Conservation (phyloP, 2,329 filamentous ascomycete genomes). For the Emericellopsis cladophorae region DNA sequence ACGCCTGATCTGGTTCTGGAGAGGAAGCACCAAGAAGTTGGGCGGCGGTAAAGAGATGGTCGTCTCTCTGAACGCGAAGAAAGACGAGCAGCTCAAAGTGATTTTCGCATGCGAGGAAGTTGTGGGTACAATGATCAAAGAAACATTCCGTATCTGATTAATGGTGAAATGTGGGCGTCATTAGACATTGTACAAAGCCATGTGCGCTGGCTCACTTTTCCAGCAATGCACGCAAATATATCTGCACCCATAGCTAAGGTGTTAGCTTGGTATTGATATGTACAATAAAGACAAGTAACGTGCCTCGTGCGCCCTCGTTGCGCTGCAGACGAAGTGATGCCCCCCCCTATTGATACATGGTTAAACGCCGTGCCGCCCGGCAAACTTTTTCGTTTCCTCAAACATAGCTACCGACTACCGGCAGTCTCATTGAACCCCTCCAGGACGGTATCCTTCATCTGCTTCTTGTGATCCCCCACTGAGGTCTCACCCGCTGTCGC, state of each 20-base stretch:
- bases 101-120: conserved; percentile 81
- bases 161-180: too few relatives aligned
- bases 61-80: conserved; percentile 40
- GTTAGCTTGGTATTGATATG: too few relatives aligned
- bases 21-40: conserved; percentile 51
- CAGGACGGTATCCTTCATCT: conserved; percentile 25
- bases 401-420: conserved; percentile 1
- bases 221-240: background rate
- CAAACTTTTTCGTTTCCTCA: too few relatives aligned
- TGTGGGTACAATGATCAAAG: conserved; percentile 37
- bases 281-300: too few relatives aligned
- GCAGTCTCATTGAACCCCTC: conserved; percentile 25
- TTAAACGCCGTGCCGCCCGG: background rate
- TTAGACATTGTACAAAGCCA: background rate
- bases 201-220: background rate
- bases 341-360: background rate
- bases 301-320: too few relatives aligned
- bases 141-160: background rate
- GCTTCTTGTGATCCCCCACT: conserved; percentile 7
- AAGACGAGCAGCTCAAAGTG: conserved; percentile 43
- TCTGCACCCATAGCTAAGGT: background rate
- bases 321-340: too few relatives aligned
- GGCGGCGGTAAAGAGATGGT: conserved; percentile 43
- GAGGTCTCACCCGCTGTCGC: conserved; percentile 6
- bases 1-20: conserved; percentile 54